phyloP scores from a whole-genome alignment of 371 early-diverging fungal genomes.

The Amoeboaphelidium protococcarum region DNA sequence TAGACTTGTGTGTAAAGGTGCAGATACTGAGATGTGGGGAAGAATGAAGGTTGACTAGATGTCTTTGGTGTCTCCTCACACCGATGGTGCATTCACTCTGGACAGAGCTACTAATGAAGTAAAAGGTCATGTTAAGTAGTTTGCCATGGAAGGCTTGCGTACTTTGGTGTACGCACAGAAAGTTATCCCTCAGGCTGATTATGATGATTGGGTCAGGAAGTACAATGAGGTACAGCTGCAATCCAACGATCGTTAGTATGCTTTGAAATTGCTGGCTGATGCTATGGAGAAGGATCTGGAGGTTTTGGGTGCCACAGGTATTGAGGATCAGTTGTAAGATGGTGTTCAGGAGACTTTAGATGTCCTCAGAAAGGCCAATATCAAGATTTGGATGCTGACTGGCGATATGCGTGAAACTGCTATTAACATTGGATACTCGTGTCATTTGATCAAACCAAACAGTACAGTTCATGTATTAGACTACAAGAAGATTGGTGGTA shows the following conservation, averaged over 20 bases:
- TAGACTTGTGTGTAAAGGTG: slow-evolving; percentile 45
- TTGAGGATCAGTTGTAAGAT: slow-evolving; percentile 76
- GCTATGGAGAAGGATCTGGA: slow-evolving; percentile 38
- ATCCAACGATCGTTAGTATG: slow-evolving; percentile 48
- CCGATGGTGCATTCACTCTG: neutral
- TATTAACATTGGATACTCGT: slow-evolving; percentile 12
- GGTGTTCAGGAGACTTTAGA: slow-evolving; percentile 82
- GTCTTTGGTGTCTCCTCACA: slow-evolving; percentile 3
- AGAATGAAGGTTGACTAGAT: slow-evolving; percentile 6
- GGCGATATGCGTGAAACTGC: slow-evolving; percentile 24
- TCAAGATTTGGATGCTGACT: slow-evolving; percentile 21
- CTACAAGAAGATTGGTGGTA: neutral
- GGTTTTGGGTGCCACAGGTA: slow-evolving; percentile 59
- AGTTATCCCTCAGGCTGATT: slow-evolving; percentile 39
- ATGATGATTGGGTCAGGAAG: slow-evolving; percentile 39
- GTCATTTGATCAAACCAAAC: slow-evolving; percentile 4
- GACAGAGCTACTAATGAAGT: slow-evolving; percentile 11
- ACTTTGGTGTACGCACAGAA: slow-evolving; percentile 62
- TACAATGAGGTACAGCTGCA: slow-evolving; percentile 51
- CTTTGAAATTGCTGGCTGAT: slow-evolving; percentile 49
- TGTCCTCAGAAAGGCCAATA: slow-evolving; percentile 18
- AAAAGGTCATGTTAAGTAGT: slow-evolving; percentile 24
- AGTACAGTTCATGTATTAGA: neutral
- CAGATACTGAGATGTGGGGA: slow-evolving; percentile 33
- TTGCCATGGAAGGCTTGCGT: slow-evolving; percentile 59